Base-by-base conservation (phyloP, 2,329 filamentous ascomycete species). In the Claviceps fusiformis region DNA sequence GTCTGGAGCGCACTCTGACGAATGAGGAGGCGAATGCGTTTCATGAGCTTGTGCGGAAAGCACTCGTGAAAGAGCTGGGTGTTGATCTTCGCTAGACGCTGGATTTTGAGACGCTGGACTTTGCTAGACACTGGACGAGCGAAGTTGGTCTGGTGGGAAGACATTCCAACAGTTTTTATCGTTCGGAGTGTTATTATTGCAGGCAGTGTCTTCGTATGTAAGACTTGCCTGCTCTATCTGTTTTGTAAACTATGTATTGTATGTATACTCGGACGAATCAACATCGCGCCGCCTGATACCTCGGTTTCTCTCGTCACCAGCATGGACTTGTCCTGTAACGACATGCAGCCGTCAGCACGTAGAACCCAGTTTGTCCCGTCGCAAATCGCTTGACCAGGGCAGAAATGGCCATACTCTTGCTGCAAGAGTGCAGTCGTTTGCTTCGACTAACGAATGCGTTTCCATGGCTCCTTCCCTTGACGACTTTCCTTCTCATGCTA, bases 1-100 rank as follows among this genome's bases (percentile, higher is more conserved):
- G 90, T 69, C 73, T 95, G 62, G 92, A 96, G 75, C 80, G 87
- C 65, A 98, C 92, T 1, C 73, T 98, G 68, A 95, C 86, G 10
- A 93, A 90, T 62, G 75, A 80, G 41, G 88, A 95, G 75, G 81
- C 83, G 11, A 95, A 95, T 66, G 70, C 75, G 47, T 71, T 95
- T 65, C 92, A 98, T 68, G 75, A 82, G 52, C 69, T 75, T 60
- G 84, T 97, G 48, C 74, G 77, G 46, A 64, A 72, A 58, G 77
- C 80, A 60, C 71, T 97, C 59, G 83, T 87, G 3, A 72, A 79
- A 57, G 81, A 81, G 62, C 73, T 95, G 56, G 87, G 87, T 0
- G 89, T 97, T 24, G 87, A 95, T 70, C 60, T 71, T 37, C 67
- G 69, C 50, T 71, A 59, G 63, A 55, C 41, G 7, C 6, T 6